A percentile compares a stretch with the other conserved stretches of the same genome.
These are phyloP conservation scores for Aspergillus sp. DNA, from an alignment of 2,329 filamentous ascomycete genomes.

Conservation along the genomic window DNA sequence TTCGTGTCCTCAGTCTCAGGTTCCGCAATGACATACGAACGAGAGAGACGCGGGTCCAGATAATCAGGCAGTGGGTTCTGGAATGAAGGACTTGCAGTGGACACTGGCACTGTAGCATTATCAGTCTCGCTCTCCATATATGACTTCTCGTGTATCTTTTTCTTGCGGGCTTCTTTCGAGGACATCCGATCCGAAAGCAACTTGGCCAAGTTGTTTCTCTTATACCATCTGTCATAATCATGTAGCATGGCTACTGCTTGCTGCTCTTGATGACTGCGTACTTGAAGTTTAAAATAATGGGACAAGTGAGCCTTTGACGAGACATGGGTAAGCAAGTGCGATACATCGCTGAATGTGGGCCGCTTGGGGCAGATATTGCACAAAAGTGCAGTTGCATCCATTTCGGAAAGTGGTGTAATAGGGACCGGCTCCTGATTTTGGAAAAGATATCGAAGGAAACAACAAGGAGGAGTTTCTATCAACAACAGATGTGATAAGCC, in stretches of 20 bases:
- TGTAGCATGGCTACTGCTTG: constrained; percentile 64
- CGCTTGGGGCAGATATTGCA: constrained; percentile 82
- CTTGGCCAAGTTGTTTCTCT: constrained; percentile 66
- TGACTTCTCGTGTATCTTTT: constrained; percentile 26
- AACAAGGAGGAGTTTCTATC: constrained; percentile 29
- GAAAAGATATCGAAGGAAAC: constrained; percentile 22
- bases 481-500: background rate
- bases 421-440: constrained; percentile 5
- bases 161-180: constrained; percentile 71
- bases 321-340: constrained; percentile 88
- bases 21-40: constrained; percentile 14
- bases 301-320: constrained; percentile 90
- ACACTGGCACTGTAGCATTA: background rate
- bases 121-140: constrained; percentile 13
- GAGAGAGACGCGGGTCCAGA: constrained; percentile 34
- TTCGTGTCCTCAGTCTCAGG: constrained; percentile 4
- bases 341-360: constrained; percentile 83
- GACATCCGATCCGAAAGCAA: constrained; percentile 77
- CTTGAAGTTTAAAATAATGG: constrained; percentile 77
- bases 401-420: constrained; percentile 24
- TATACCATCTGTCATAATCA: constrained; percentile 78
- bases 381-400: constrained; percentile 64
- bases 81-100: constrained; percentile 1
- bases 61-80: constrained; percentile 21
- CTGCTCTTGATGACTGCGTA: constrained; percentile 69